A percentile compares a stretch with the other conserved stretches of the same genome.
Conservation (phyloP, 306 rosid species). For the Rosa chinensis region DNA sequence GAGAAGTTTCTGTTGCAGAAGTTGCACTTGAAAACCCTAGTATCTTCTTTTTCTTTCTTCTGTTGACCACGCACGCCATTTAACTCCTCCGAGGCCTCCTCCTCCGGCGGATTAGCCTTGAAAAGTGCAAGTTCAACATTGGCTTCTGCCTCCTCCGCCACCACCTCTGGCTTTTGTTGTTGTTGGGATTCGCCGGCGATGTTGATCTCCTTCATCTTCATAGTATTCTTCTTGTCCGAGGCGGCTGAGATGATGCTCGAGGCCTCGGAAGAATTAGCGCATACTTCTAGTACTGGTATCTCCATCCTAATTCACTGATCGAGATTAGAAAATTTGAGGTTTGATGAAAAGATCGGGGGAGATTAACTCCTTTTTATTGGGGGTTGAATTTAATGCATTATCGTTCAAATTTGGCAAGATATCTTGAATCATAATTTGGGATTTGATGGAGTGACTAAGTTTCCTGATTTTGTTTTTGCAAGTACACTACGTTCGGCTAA, state of each 20-base stretch:
- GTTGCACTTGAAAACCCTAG: slow-evolving; percentile 9
- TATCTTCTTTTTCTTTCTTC: not conserved
- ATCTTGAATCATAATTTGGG: slow-evolving; percentile 1
- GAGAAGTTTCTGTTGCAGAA: slow-evolving; percentile 13
- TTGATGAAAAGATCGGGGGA: not conserved
- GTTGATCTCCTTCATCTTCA: not conserved
- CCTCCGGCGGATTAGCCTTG: not conserved
- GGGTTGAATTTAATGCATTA: not conserved
- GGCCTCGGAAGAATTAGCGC: not conserved
- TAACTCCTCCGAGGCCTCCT: not conserved
- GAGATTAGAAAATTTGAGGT: not conserved
- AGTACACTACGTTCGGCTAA: not conserved
- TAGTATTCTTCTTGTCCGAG: not conserved
- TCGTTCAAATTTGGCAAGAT: not conserved
- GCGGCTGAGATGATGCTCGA: not conserved
- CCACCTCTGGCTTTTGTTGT: not conserved
- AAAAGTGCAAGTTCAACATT: not conserved
- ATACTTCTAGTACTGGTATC: not conserved
- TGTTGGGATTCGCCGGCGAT: not conserved
- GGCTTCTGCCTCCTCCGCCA: not conserved
- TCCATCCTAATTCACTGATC: not conserved
- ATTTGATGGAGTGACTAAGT: not conserved
- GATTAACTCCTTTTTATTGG: not conserved
- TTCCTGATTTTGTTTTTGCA: not conserved
- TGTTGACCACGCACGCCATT: not conserved